phyloP scores from a whole-genome alignment of 148 eudicot genomes.

The Pharnaceum exiguum region DNA sequence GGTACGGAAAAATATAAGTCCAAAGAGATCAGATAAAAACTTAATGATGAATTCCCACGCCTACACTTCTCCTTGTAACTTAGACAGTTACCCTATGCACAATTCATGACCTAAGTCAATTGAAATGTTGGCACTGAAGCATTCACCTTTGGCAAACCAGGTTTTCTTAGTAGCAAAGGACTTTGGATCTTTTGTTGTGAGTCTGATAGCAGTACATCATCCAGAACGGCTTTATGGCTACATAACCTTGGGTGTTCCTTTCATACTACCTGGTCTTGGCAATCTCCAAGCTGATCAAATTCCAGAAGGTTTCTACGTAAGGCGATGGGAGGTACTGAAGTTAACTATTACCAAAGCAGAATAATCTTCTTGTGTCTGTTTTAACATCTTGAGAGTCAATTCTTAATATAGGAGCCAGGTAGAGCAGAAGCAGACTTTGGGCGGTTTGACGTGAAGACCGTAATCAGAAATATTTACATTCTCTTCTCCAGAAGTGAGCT shows the following conservation, averaged over 20 bases:
- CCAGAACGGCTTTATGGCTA: constrained; percentile 34
- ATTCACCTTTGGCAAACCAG: constrained; percentile 10
- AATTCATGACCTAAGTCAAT: background rate
- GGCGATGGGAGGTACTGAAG: constrained; percentile 32
- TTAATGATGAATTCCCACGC: too few relatives aligned
- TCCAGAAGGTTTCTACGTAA: constrained; percentile 41
- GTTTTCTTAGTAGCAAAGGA: constrained; percentile 40
- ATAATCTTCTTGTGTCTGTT: background rate
- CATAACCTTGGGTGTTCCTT: constrained; percentile 37
- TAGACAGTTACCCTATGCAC: too few relatives aligned
- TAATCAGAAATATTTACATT: constrained; percentile 26
- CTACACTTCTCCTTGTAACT: too few relatives aligned
- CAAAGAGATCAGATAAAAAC: too few relatives aligned
- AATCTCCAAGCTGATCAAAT: background rate
- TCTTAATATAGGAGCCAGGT: constrained; percentile 25
- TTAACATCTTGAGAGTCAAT: background rate
- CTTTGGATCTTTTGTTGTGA: constrained; percentile 28
- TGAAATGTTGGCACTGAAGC: background rate
- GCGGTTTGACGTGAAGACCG: constrained; percentile 27
- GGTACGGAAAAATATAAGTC: too few relatives aligned
- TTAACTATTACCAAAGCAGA: background rate
- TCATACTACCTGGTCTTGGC: constrained; percentile 22
- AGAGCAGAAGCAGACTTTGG: constrained; percentile 37
- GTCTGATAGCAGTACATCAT: constrained; percentile 27
- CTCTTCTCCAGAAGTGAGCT: constrained; percentile 33